Conservation (phyloP, 257 asterid genomes). For the Solanum sejunctum region DNA sequence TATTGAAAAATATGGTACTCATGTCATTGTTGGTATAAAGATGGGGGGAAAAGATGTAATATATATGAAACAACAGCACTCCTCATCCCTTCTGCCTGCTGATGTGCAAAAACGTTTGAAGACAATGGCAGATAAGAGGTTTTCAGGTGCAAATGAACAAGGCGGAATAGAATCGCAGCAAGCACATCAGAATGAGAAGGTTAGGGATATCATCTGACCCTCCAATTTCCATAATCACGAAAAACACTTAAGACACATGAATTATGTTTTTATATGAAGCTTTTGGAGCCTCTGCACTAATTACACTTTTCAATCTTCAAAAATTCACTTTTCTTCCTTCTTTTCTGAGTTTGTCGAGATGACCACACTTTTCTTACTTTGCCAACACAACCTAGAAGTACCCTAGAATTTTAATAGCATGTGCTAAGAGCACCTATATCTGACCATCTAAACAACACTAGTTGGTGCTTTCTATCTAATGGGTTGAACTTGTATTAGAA, state of each 20-base stretch:
- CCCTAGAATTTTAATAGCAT: background rate
- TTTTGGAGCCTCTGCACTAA: background rate
- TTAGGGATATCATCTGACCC: slow-evolving; percentile 8
- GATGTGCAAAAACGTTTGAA: slow-evolving; percentile 80
- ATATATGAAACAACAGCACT: slow-evolving; percentile 86
- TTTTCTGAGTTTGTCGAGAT: background rate
- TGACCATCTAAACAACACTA: background rate
- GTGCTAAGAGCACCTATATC: background rate
- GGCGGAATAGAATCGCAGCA: slow-evolving; percentile 31
- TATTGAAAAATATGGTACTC: slow-evolving; percentile 87
- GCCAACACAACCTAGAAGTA: background rate
- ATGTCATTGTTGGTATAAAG: slow-evolving; percentile 83
- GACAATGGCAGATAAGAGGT: slow-evolving; percentile 78
- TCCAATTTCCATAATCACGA: background rate
- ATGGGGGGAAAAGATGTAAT: slow-evolving; percentile 98
- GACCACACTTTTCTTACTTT: background rate
- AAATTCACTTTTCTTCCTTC: background rate
- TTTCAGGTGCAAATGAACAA: slow-evolving; percentile 48
- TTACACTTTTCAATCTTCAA: background rate
- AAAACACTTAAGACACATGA: background rate
- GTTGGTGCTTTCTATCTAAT: background rate
- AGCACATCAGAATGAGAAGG: slow-evolving; percentile 43
- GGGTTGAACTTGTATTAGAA: background rate
- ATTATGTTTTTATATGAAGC: background rate
- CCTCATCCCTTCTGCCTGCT: slow-evolving; percentile 74